Base-by-base conservation (phyloP, 1,284 basidiomycete species). In the Moesziomyces aphidis region DNA sequence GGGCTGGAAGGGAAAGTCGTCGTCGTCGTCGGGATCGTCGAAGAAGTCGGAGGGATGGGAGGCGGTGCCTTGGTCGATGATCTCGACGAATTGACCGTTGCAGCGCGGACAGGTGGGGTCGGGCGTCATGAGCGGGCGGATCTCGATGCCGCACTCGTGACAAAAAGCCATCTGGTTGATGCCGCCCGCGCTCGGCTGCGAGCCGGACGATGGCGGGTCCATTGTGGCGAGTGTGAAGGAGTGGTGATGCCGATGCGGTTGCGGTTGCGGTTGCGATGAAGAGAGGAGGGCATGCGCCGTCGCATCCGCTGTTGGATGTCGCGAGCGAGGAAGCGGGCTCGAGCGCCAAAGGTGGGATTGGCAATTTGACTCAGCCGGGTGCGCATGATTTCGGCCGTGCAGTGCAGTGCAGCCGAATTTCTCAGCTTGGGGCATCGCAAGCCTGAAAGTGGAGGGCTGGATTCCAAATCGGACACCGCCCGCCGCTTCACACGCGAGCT, bases 91-190 rank as follows among this genome's bases (percentile, higher is more conserved):
- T 31, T 61, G 60, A 17, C 78, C 77, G 49, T 74, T 73, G 68
- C 80, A 81, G 22, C 75, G 70, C 3, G 78, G 78, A 47, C 80
- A 81, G 15, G 73, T 73, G 17, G 77, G 78, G 34, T 76, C 69
- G 15, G 77, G 78, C 3, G 68, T 73, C 64, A 73, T 73, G 43
- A 80, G 63, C 0, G 79, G 78, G 17, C 68, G 59, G n/a, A 79
- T 77, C 48, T 80, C 78, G 52, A 76, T 75, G 15, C 51, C 58
- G 60, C 80, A 81, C 50, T 79, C 65, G 49, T 79, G 77, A 55
- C 80, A 81, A 47, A 61, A 73, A n/a, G 75, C 75, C 75, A 77
- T 77, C 55, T 63, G 61, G 34, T 66, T 65, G 65, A 69, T 53
- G 23, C 56, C 42, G 48, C 31, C 52, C 5, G 55, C 57, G 15